A percentile compares a stretch with the other conserved stretches of the same genome.
These are phyloP conservation scores for Suillus subluteus DNA, from an alignment of 768 basidiomycete species.

Conservation along the genomic window DNA sequence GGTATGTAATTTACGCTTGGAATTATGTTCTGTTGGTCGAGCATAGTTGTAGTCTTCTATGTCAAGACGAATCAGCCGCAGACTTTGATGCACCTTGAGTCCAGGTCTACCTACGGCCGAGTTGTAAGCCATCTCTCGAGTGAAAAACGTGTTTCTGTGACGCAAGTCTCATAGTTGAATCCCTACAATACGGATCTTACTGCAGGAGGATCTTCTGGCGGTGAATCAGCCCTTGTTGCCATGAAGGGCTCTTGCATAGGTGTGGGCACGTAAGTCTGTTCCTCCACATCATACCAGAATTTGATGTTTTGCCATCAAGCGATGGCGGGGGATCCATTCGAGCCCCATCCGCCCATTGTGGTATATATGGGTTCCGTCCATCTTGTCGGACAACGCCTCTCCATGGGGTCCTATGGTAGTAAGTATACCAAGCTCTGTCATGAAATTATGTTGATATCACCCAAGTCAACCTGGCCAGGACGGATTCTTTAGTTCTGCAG, in stretches of 20 bases:
- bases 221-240: slow-evolving; percentile 52
- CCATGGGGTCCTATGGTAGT: slow-evolving; percentile 19
- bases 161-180: slow-evolving; percentile 36
- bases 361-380: slow-evolving; percentile 46
- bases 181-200: slow-evolving; percentile 48
- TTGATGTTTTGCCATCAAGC: slow-evolving; percentile 11
- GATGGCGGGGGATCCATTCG: slow-evolving; percentile 44
- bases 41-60: slow-evolving; percentile 39
- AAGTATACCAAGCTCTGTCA: slow-evolving; percentile 12
- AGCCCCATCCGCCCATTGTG: slow-evolving; percentile 39
- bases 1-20: slow-evolving; percentile 25
- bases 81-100: slow-evolving; percentile 44
- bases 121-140: slow-evolving; percentile 20
- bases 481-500: slow-evolving; percentile 36
- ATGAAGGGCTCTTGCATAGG: slow-evolving; percentile 50
- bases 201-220: slow-evolving; percentile 56
- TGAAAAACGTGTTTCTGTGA: background rate
- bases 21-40: slow-evolving; percentile 12
- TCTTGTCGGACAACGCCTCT: slow-evolving; percentile 36
- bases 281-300: background rate
- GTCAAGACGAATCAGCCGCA: slow-evolving; percentile 50
- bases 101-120: slow-evolving; percentile 37
- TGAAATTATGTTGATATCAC: slow-evolving; percentile 17
- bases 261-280: slow-evolving; percentile 40
- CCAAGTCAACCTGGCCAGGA: slow-evolving; percentile 35